Evolutionary conservation across 306 rosid genomes (phyloP).

Genomic region (Trifolium repens): DNA sequence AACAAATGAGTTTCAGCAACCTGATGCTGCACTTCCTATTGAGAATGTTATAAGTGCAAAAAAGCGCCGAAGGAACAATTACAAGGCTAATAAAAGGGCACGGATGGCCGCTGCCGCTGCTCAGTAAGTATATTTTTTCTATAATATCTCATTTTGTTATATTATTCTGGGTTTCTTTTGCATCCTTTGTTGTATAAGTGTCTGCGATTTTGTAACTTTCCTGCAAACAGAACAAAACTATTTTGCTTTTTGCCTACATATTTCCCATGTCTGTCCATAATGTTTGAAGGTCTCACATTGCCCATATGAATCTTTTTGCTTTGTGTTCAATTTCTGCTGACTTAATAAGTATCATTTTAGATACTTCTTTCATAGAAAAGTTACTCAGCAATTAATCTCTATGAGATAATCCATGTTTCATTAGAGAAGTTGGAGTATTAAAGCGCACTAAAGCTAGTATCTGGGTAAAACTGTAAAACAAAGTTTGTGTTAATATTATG

Average conservation of each 20-base stretch:
- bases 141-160: slow-evolving; percentile 15
- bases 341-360: background rate
- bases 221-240: background rate
- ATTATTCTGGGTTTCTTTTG: background rate
- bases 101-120: slow-evolving; percentile 37
- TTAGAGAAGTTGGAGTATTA: background rate
- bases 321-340: background rate
- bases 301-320: background rate
- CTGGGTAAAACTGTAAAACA: background rate
- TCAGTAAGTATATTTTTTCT: slow-evolving; percentile 50
- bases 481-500: background rate
- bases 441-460: background rate
- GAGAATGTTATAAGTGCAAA: slow-evolving; percentile 40
- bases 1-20: slow-evolving; percentile 43
- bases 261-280: background rate
- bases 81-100: slow-evolving; percentile 51
- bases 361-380: background rate
- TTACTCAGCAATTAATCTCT: background rate
- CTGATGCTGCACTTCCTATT: slow-evolving; percentile 28
- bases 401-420: background rate
- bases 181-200: background rate
- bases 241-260: background rate
- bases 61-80: slow-evolving; percentile 53
- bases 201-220: background rate
- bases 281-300: background rate